Base-by-base conservation (phyloP, 2,329 filamentous ascomycete species). In the Cladorrhinum sp. region DNA sequence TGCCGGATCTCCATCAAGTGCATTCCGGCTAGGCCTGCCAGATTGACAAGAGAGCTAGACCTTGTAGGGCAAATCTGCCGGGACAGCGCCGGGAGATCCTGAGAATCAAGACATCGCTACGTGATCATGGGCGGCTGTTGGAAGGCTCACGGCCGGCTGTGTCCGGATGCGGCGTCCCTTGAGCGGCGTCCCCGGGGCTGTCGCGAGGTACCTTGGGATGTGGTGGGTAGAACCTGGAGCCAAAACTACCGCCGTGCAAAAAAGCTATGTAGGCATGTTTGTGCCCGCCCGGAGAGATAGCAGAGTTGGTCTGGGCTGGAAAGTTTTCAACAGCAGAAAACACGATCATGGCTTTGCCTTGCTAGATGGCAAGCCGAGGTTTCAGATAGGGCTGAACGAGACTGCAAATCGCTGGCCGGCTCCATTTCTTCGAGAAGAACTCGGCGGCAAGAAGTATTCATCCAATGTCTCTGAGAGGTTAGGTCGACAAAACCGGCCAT, bases 391-490 rank as follows among this genome's bases (percentile, higher is more conserved):
- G 32, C 32, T 61, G 23, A 45, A 23, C 53, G n/a, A n/a, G 54
- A 50, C 8, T 53, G 60, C 53, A 49, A 2, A 18, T 23, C n/a
- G 23, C 20, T 45, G 53, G 18, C 54, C 50, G 13, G 23, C 25
- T 29, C 48, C 50, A 55, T 25, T 23, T 23, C 32, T 63, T 60
- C 58, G 27, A 58, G 57, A 55, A 59, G 52, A 20, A 36, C 41
- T 27, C 32, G 56, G 49, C 48, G 50, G 29, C 29, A 55, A 24
- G 32, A n/a, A 20, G 18, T 54, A 18, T 27, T 20, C 45, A 16
- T 20, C 50, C 50, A 23, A 13, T 12, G 27, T 36, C 16, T 32
- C 25, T 29, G 38, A 22, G 5, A 22, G 25, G 13, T 24, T 36
- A 22, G 18, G 49, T 16, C 50, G 27, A 20, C 32, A 20, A 50